Base-by-base conservation (phyloP, 371 early-diverging fungal genomes). In the Capillidium heterosporum region DNA sequence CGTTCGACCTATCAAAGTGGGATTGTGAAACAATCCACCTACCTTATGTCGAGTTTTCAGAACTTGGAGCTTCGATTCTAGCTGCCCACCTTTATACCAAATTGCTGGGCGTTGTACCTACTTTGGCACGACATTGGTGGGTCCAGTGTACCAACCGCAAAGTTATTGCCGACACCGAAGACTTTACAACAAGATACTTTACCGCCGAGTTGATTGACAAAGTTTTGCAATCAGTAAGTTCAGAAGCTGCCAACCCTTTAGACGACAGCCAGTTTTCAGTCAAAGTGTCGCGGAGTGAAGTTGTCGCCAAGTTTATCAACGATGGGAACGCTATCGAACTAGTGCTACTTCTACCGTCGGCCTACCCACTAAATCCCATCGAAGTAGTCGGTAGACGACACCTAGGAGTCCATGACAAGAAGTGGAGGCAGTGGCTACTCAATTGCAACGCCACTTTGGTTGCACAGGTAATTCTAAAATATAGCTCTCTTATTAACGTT, bases 401-500 rank as follows among this genome's bases (percentile, higher is more conserved):
- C n/a, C 85, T 85, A 8, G 94, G 89, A 0, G 85, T 95, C 13
- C 71, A 68, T 48, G 95, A 95, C 52, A 70, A 77, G 13, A 72
- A 81, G 49, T 94, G 95, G 96, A 71, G 92, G 51, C 78, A 81
- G 23, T 94, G 95, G 95, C 68, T 91, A 61, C 72, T 94, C 51
- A 76, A 81, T 0, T 76, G 84, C 7, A 73, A 80, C 32, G 76
- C 88, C 1, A 78, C 85, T 4, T 80, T 95, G 65, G 76, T 81
- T 11, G 72, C 76, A 7, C 78, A 74, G 70, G 76, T 72, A 65
- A 57, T 48, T 21, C 23, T 1, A 19, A 5, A 35, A 32, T n/a
- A 28, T 31, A n/a, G 32, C 15, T 46, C 26, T 40, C 8, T 48
- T 4, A 40, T 48, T 48, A 15, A 27, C 44, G 2, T 28, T 23